Percentiles rank a stretch among this genome's conserved stretches.
Evolutionary conservation across 768 basidiomycete species (phyloP).

Genomic region (Leccinum incarnatum): DNA sequence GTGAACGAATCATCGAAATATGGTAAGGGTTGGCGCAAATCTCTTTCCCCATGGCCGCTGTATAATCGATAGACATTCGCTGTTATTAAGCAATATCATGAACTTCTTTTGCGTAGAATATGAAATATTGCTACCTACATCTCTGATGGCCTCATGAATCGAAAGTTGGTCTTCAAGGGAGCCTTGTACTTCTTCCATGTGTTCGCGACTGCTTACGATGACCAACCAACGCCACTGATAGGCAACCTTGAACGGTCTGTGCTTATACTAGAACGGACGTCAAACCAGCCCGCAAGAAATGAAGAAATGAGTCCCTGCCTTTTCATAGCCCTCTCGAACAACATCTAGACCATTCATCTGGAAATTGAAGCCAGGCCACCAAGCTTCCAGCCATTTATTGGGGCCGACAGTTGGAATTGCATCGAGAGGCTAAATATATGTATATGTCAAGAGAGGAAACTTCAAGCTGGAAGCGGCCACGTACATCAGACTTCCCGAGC

Average conservation of each 20-base stretch:
- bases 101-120: not conserved
- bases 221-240: not conserved
- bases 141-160: slow-evolving; percentile 26
- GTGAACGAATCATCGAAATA: slow-evolving; percentile 24
- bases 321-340: not conserved
- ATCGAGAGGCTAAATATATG: not conserved
- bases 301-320: not conserved
- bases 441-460: not conserved
- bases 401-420: not conserved
- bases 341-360: not conserved
- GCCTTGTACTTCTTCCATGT: slow-evolving; percentile 41
- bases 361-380: not conserved
- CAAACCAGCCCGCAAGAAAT: not conserved
- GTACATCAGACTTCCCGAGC: not conserved
- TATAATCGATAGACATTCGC: slow-evolving; percentile 39
- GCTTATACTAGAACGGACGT: not conserved
- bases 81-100: slow-evolving; percentile 13
- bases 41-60: slow-evolving; percentile 29
- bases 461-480: not conserved
- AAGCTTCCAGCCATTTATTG: slow-evolving; percentile 36
- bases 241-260: not conserved
- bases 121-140: slow-evolving; percentile 28
- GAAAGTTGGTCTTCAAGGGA: slow-evolving; percentile 40
- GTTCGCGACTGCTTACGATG: slow-evolving; percentile 30
- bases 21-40: slow-evolving; percentile 23